Percentiles rank a stretch among this genome's conserved stretches.
Conservation (phyloP, 257 asterid species). For the Perilla frutescens region DNA sequence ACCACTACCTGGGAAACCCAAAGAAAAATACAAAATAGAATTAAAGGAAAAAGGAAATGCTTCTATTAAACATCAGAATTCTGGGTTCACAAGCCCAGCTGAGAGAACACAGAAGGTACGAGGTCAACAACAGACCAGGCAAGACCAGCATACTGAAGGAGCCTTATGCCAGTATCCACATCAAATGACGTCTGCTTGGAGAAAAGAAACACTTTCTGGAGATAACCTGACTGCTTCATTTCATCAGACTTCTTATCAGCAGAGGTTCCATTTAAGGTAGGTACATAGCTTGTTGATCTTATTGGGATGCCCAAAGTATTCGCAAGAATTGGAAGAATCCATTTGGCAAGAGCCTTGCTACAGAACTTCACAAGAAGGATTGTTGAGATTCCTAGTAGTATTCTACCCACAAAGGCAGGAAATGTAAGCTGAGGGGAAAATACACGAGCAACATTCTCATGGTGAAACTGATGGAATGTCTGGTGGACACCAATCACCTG, state of each 20-base stretch:
- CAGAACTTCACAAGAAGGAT: conserved; percentile 88
- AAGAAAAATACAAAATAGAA: background rate
- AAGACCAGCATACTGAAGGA: conserved; percentile 91
- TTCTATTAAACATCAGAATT: conserved; percentile 22
- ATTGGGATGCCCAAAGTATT: conserved; percentile 83
- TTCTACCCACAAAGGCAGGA: conserved; percentile 66
- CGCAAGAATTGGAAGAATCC: conserved; percentile 90
- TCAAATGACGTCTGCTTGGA: conserved; percentile 70
- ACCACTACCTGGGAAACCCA: conserved; percentile 17
- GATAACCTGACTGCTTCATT: conserved; percentile 67
- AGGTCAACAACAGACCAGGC: conserved; percentile 98
- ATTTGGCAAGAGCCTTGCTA: conserved; percentile 87
- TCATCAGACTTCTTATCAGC: conserved; percentile 55
- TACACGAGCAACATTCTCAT: conserved; percentile 69
- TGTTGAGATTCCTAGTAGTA: conserved; percentile 83
- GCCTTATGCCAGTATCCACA: conserved; percentile 94
- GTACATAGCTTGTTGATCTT: conserved; percentile 78
- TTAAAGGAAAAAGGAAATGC: background rate
- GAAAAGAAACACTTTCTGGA: conserved; percentile 65
- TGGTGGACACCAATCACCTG: conserved; percentile 95
- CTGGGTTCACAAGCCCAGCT: conserved; percentile 63
- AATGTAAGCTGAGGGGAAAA: conserved; percentile 67
- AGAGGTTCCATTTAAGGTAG: conserved; percentile 53
- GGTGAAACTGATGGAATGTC: conserved; percentile 90
- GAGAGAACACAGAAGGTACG: conserved; percentile 79